Conservation (phyloP, 2,329 filamentous ascomycete genomes). For the Nemania sp. region DNA sequence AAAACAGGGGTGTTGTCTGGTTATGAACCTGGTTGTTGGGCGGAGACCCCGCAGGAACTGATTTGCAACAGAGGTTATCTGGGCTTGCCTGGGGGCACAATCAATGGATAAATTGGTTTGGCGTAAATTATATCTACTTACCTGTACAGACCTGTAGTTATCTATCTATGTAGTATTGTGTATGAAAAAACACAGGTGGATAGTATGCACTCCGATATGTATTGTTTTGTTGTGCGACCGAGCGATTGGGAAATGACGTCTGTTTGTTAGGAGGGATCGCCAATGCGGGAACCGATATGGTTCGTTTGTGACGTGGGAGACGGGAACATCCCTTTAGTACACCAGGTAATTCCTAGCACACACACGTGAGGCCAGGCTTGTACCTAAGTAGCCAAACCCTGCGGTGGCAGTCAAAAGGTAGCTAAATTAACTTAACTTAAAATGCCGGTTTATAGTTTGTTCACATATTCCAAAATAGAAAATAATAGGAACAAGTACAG, state of each 20-base stretch:
- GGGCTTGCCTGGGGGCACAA: too few species aligned
- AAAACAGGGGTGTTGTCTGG: constrained; percentile 21
- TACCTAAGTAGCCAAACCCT: not conserved
- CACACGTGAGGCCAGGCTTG: not conserved
- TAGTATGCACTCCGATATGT: not conserved
- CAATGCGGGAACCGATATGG: not conserved
- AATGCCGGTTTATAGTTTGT: too few species aligned
- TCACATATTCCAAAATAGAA: too few species aligned
- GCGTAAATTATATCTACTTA: too few species aligned
- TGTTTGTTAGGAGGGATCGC: not conserved
- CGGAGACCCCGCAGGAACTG: not conserved
- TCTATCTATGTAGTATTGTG: too few species aligned
- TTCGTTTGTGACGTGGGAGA: constrained; percentile 1
- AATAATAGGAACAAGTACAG: too few species aligned
- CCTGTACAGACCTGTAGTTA: too few species aligned
- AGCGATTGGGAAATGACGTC: constrained; percentile 8
- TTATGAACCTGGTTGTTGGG: not conserved
- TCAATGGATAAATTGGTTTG: too few species aligned
- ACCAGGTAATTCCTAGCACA: not conserved
- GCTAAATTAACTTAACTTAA: too few species aligned
- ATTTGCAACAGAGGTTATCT: too few species aligned
- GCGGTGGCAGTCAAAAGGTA: too few species aligned
- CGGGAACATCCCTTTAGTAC: not conserved
- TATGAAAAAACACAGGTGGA: too few species aligned
- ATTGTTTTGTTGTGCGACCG: not conserved